phyloP scores from a whole-genome alignment of 1,139 yeast species.

The Zhuliangozyma blackwelliae region DNA sequence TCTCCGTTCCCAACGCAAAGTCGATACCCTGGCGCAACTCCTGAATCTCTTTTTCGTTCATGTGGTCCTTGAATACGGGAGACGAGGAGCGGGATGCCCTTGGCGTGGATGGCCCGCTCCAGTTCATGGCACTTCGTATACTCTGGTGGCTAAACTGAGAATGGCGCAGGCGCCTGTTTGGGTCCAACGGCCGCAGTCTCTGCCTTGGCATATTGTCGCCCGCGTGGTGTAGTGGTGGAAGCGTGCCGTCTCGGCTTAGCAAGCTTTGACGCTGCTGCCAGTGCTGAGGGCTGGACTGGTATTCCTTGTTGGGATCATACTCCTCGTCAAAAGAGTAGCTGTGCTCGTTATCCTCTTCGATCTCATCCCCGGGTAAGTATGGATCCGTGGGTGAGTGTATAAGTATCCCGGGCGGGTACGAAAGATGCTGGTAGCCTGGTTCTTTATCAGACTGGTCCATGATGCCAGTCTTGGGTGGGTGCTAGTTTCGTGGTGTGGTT shows the following conservation, averaged over 20 bases:
- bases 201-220: no score
- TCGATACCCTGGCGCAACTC: conserved; percentile 35
- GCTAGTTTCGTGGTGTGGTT: no score
- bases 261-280: conserved; percentile 6
- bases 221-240: background rate
- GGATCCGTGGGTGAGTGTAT: no score
- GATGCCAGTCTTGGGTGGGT: no score
- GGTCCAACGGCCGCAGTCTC: no score
- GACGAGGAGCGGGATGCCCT: background rate
- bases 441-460: no score
- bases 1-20: conserved; percentile 33
- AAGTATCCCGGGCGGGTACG: no score
- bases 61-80: conserved; percentile 3
- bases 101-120: conserved; percentile 4
- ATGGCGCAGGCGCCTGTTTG: background rate
- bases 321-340: conserved; percentile 7
- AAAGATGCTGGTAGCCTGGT: no score
- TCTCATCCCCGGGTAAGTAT: no score
- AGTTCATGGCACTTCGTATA: conserved; percentile 5
- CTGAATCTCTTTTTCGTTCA: conserved; percentile 25
- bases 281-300: conserved; percentile 5
- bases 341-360: no score
- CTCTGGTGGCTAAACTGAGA: conserved; percentile 4
- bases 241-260: background rate
- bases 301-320: conserved; percentile 10